Evolutionary conservation across 331 rosid species (phyloP).

Genomic region (Malus hybrid): DNA sequence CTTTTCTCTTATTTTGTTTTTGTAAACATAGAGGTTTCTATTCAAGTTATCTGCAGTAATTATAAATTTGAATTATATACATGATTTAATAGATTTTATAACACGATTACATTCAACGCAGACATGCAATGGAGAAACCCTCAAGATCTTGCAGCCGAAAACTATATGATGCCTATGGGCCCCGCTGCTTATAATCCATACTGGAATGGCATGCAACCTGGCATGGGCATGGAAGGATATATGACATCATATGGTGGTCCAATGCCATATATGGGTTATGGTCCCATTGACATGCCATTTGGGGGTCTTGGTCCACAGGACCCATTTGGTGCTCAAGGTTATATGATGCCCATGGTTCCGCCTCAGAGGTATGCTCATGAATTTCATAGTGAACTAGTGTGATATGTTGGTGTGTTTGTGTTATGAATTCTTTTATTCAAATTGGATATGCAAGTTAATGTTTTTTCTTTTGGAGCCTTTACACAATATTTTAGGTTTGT

Average conservation of each 20-base stretch:
- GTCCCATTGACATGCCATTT: constrained; percentile 91
- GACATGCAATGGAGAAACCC: constrained; percentile 83
- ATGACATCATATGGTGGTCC: constrained; percentile 71
- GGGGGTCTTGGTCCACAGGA: constrained; percentile 62
- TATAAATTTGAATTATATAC: background rate
- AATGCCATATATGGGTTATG: constrained; percentile 75
- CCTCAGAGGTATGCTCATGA: constrained; percentile 68
- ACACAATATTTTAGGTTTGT: background rate
- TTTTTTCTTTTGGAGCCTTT: background rate
- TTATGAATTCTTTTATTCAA: background rate
- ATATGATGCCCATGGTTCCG: constrained; percentile 66
- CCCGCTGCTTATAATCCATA: constrained; percentile 76
- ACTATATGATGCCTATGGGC: constrained; percentile 86
- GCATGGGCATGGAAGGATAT: constrained; percentile 83
- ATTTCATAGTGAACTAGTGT: background rate
- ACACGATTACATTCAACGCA: constrained; percentile 26
- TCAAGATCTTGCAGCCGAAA: constrained; percentile 68
- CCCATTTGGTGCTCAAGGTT: constrained; percentile 70
- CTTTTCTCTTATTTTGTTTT: background rate
- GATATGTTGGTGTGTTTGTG: background rate
- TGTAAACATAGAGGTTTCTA: background rate
- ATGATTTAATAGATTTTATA: background rate
- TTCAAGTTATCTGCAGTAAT: background rate
- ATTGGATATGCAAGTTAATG: background rate
- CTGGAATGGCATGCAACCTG: constrained; percentile 90